A percentile compares a stretch with the other conserved stretches of the same genome.
These are phyloP conservation scores for Sclerospora graminicola DNA, from an alignment of 352 stramenopile species.

Conservation along the genomic window DNA sequence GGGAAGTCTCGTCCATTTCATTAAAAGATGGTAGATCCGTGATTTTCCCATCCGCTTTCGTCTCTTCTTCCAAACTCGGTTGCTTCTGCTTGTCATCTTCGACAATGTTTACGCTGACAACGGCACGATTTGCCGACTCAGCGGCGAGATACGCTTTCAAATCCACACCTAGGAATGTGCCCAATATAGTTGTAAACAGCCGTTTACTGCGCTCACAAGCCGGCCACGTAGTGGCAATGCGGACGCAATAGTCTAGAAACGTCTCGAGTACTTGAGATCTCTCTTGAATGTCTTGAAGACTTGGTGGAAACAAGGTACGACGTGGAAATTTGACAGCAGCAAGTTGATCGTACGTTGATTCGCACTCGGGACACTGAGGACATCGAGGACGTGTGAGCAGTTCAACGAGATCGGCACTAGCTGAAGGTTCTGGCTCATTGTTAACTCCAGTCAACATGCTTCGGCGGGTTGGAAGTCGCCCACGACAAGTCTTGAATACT, in stretches of 20 bases:
- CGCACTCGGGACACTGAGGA: conserved; percentile 30
- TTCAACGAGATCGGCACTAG: conserved; percentile 16
- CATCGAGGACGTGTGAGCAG: conserved; percentile 14
- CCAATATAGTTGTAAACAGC: conserved; percentile 27
- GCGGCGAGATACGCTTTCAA: conserved; percentile 13
- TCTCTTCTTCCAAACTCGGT: conserved; percentile 3
- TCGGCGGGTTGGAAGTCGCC: conserved; percentile 9
- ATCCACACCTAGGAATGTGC: conserved; percentile 50
- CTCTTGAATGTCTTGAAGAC: conserved; percentile 31
- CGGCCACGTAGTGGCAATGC: conserved; percentile 27
- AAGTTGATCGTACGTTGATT: conserved; percentile 25
- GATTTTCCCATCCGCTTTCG: conserved; percentile 6
- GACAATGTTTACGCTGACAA: conserved; percentile 3
- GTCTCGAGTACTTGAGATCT: conserved; percentile 38
- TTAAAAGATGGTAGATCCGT: conserved; percentile 9
- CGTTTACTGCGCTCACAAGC: conserved; percentile 40
- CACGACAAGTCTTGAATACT: conserved; percentile 32
- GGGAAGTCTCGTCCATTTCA: conserved; percentile 8
- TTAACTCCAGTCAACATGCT: conserved; percentile 6
- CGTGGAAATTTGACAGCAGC: conserved; percentile 35
- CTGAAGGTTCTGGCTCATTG: conserved; percentile 8
- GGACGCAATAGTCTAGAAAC: conserved; percentile 35
- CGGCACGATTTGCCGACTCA: conserved; percentile 4
- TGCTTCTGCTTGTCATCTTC: conserved; percentile 1
- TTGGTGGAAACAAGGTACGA: conserved; percentile 38